Conservation (phyloP, 768 basidiomycete species). For the Tulasnella sp. region DNA sequence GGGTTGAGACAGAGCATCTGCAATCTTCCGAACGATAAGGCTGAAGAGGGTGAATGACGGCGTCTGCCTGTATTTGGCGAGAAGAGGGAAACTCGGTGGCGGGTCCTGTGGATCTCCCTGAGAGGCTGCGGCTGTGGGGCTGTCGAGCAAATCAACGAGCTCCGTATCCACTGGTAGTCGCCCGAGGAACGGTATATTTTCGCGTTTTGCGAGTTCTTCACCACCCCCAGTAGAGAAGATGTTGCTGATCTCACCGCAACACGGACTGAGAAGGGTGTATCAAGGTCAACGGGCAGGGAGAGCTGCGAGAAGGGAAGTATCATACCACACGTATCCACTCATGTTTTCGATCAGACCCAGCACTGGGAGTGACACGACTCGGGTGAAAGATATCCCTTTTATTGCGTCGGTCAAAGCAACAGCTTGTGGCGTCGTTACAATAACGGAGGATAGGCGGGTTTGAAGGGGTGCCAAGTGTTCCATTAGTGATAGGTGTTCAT, state of each 20-base stretch:
- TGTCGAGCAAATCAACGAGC: constrained; percentile 83
- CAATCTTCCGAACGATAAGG: constrained; percentile 55
- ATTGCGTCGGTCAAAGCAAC: constrained; percentile 93
- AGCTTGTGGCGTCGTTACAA: constrained; percentile 97
- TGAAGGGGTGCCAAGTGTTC: constrained; percentile 90
- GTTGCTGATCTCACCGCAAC: constrained; percentile 93
- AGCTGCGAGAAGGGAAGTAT: neutral
- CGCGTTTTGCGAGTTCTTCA: constrained; percentile 78
- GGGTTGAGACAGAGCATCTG: constrained; percentile 38
- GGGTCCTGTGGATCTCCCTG: neutral
- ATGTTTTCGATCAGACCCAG: constrained; percentile 96
- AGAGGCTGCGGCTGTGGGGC: constrained; percentile 37
- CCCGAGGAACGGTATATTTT: constrained; percentile 78
- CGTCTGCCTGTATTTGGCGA: constrained; percentile 67
- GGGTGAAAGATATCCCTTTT: constrained; percentile 96
- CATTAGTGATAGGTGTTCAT: constrained; percentile 94
- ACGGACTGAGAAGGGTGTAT: constrained; percentile 53
- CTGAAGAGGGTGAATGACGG: constrained; percentile 70
- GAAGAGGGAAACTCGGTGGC: constrained; percentile 50
- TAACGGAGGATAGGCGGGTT: constrained; percentile 74
- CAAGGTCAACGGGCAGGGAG: neutral
- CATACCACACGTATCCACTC: constrained; percentile 87
- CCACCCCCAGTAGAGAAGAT: constrained; percentile 95
- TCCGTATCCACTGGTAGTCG: constrained; percentile 92
- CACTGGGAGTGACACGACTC: constrained; percentile 81